Conservation (phyloP, 345 rosid species). For the Brassica napus region DNA sequence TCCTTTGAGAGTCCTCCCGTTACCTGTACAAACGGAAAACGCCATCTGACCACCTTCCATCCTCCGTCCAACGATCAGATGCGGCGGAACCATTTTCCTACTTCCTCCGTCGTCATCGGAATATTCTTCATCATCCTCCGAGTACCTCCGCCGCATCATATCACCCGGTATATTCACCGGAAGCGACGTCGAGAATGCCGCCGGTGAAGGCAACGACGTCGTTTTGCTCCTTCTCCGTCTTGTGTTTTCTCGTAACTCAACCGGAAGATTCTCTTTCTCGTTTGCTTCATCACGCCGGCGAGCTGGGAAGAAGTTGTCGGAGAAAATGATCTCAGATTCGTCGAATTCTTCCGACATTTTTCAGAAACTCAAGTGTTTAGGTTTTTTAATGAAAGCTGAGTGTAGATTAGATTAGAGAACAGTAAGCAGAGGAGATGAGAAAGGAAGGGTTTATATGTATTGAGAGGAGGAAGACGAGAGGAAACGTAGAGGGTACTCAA, state of each 20-base stretch:
- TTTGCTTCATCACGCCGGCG: constrained; percentile 1
- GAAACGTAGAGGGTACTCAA: constrained; percentile 44
- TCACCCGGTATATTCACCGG: constrained; percentile 44
- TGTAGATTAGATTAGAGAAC: constrained; percentile 12
- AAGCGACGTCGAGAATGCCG: constrained; percentile 25
- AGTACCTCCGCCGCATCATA: constrained; percentile 14
- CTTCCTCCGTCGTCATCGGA: constrained; percentile 35
- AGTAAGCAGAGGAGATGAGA: constrained; percentile 4
- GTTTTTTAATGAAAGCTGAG: neutral
- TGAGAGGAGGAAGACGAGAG: constrained; percentile 1
- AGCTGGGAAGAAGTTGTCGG: constrained; percentile 27
- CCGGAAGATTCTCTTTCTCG: constrained; percentile 34
- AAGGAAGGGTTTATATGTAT: constrained; percentile 39
- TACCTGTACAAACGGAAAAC: constrained; percentile 75
- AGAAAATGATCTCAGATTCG: constrained; percentile 55
- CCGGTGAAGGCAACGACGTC: constrained; percentile 19
- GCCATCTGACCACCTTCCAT: constrained; percentile 62
- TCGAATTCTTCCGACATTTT: constrained; percentile 48
- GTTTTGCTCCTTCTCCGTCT: constrained; percentile 18
- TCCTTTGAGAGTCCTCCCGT: constrained; percentile 88
- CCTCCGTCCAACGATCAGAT: constrained; percentile 42
- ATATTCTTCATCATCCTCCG: constrained; percentile 32
- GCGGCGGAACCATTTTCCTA: constrained; percentile 42
- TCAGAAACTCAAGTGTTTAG: constrained; percentile 13
- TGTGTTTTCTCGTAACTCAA: constrained; percentile 13